Percentiles rank a stretch among this genome's conserved stretches.
These are phyloP conservation scores for Lactarius trivialis DNA, from an alignment of 768 basidiomycete genomes.

Conservation along the genomic window DNA sequence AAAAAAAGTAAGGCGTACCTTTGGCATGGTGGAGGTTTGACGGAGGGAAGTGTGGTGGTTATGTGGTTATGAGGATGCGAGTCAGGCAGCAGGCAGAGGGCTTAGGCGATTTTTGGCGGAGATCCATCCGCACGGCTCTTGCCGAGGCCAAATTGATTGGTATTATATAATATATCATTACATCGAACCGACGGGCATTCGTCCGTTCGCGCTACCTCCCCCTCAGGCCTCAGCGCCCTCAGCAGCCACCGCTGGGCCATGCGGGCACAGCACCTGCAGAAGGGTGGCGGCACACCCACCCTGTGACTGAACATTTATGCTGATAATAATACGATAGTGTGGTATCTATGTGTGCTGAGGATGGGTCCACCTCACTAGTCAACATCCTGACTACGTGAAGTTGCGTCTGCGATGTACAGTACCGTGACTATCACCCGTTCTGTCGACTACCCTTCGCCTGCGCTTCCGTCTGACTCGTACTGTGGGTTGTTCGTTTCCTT, in stretches of 20 bases:
- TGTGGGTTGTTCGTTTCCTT: not conserved
- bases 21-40: constrained; percentile 16
- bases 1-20: constrained; percentile 5
- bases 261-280: too few species aligned
- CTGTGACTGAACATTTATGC: too few species aligned
- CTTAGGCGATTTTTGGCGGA: constrained; percentile 12
- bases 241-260: too few species aligned
- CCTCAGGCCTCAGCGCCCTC: too few species aligned
- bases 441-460: constrained; percentile 9
- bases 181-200: too few species aligned
- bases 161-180: too few species aligned
- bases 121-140: not conserved
- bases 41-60: not conserved
- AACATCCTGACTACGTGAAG: not conserved
- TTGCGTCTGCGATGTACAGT: constrained; percentile 17
- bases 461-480: not conserved
- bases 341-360: not conserved
- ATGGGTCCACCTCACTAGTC: not conserved
- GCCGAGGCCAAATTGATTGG: too few species aligned
- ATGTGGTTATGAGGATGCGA: not conserved
- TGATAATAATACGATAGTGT: too few species aligned
- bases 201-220: too few species aligned
- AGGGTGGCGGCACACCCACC: too few species aligned
- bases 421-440: constrained; percentile 25
- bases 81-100: constrained; percentile 4